Conservation (phyloP, 2,329 filamentous ascomycete species). For the Macrophomina phaseolina region DNA sequence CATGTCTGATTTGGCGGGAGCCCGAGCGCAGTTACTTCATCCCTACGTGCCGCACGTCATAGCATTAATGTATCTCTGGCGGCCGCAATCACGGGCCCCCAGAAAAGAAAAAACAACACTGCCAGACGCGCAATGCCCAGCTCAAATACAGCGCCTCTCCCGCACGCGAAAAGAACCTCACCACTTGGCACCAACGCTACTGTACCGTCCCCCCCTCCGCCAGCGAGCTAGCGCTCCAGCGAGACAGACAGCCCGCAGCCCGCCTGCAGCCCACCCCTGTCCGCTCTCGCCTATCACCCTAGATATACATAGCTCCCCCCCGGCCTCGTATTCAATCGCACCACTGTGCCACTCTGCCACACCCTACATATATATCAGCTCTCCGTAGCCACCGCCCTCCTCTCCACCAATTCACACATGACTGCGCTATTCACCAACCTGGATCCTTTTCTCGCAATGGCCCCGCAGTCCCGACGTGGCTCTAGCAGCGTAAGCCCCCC, state of each 20-base stretch:
- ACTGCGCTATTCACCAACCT: conserved; percentile 6
- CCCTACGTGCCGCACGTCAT: conserved; percentile 23
- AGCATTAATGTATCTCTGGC: conserved; percentile 22
- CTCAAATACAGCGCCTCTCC: conserved; percentile 6
- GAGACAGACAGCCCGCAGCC: background rate
- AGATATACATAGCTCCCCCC: conserved; percentile 21
- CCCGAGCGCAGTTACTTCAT: conserved; percentile 1
- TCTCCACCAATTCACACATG: background rate
- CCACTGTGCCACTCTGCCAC: background rate
- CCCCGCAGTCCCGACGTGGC: conserved; percentile 18
- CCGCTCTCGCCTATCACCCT: conserved; percentile 9
- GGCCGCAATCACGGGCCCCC: background rate
- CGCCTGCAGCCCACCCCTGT: background rate
- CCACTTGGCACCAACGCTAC: conserved; percentile 8
- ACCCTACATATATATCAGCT: background rate
- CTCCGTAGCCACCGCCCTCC: background rate
- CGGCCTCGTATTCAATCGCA: conserved; percentile 13
- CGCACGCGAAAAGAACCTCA: background rate
- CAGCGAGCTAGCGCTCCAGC: conserved; percentile 4
- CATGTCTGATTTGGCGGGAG: conserved; percentile 2
- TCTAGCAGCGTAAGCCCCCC: conserved; percentile 17
- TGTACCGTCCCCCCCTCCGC: conserved; percentile 38
- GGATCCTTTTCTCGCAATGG: conserved; percentile 18
- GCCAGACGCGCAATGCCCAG: background rate
- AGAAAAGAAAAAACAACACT: background rate